phyloP scores from a whole-genome alignment of 2,329 filamentous ascomycete genomes.

The Diaporthe amygdali region DNA sequence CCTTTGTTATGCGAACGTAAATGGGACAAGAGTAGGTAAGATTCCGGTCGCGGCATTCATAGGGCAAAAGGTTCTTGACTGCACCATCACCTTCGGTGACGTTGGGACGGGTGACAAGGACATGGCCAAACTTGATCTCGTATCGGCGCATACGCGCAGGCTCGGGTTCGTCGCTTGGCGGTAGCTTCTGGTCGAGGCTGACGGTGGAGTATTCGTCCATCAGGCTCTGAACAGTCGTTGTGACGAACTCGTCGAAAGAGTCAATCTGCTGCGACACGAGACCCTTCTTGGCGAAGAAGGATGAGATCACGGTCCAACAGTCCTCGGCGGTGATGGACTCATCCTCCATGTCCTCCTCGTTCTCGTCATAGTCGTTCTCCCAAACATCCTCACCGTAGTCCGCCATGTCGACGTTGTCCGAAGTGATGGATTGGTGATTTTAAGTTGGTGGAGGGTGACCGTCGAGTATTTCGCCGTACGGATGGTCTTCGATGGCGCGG shows the following conservation, averaged over 20 bases:
- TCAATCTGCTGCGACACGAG: slow-evolving; percentile 97
- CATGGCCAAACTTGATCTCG: slow-evolving; percentile 90
- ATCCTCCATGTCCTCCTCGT: slow-evolving; percentile 71
- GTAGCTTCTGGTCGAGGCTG: slow-evolving; percentile 91
- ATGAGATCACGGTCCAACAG: slow-evolving; percentile 96
- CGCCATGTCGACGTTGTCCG: slow-evolving; percentile 48
- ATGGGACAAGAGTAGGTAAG: slow-evolving; percentile 93
- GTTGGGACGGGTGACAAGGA: slow-evolving; percentile 87
- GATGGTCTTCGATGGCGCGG: not conserved
- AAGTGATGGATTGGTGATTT: not conserved
- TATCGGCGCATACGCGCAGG: slow-evolving; percentile 88
- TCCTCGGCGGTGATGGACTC: slow-evolving; percentile 90
- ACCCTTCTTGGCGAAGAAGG: slow-evolving; percentile 96
- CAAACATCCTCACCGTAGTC: slow-evolving; percentile 59
- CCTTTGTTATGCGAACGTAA: slow-evolving; percentile 87
- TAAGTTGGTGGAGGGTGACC: not conserved
- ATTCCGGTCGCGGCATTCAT: slow-evolving; percentile 95
- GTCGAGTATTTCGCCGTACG: not conserved
- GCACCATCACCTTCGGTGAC: slow-evolving; percentile 93
- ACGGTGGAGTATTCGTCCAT: slow-evolving; percentile 91
- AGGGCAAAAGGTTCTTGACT: slow-evolving; percentile 84
- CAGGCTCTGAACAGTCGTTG: slow-evolving; percentile 91
- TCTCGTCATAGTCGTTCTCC: slow-evolving; percentile 56
- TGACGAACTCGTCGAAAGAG: slow-evolving; percentile 97
- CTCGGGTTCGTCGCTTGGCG: slow-evolving; percentile 75